Evolutionary conservation across 306 rosid genomes (phyloP).

Genomic region (Betula pendula): DNA sequence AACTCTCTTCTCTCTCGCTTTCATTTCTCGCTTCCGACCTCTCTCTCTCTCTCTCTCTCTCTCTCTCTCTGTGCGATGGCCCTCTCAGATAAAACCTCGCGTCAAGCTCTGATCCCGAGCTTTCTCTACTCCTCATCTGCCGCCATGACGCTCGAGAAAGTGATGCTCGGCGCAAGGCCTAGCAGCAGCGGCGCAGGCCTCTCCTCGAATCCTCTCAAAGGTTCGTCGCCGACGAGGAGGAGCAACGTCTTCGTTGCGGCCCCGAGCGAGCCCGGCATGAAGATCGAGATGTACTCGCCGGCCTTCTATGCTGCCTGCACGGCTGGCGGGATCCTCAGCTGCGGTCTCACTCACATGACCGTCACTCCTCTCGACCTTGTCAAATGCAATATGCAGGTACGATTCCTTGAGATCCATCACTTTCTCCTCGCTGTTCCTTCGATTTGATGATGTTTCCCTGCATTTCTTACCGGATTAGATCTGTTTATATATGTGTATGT

Average conservation of each 20-base stretch:
- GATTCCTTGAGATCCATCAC: conserved; percentile 29
- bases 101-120: conserved; percentile 63
- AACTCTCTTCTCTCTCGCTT: conserved; percentile 31
- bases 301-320: conserved; percentile 92
- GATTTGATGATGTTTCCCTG: neutral
- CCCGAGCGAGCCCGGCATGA: conserved; percentile 62
- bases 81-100: conserved; percentile 43
- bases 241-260: conserved; percentile 45
- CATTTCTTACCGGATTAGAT: conserved; percentile 38
- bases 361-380: conserved; percentile 98
- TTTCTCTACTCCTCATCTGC: conserved; percentile 64
- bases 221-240: conserved; percentile 21
- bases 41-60: neutral
- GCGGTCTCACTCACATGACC: conserved; percentile 92
- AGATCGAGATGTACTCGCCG: conserved; percentile 86
- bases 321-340: conserved; percentile 80
- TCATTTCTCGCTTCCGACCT: conserved; percentile 24
- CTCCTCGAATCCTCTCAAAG: conserved; percentile 10
- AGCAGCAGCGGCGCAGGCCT: neutral
- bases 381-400: conserved; percentile 97
- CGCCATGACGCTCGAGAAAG: conserved; percentile 47
- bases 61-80: conserved; percentile 45
- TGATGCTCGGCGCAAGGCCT: conserved; percentile 40
- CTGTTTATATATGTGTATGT: conserved; percentile 12
- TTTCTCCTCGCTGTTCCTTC: neutral